Percentiles rank a stretch among this genome's conserved stretches.
Evolutionary conservation across 768 basidiomycete species (phyloP).

Genomic region (Pleurotus pulmonarius): DNA sequence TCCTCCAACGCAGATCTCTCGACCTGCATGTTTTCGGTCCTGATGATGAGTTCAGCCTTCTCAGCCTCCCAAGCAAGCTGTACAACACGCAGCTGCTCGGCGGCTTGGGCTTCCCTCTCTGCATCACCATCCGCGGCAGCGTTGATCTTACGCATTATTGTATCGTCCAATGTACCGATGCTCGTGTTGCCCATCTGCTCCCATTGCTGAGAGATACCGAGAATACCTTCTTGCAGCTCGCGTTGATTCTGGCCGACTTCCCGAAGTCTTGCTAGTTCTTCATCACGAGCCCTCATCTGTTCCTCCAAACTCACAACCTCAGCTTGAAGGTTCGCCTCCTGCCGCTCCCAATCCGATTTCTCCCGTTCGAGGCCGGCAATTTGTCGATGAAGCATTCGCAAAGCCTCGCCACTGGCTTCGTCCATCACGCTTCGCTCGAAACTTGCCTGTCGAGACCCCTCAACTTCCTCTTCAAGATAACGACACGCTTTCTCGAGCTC

Average conservation of each 20-base stretch:
- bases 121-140: slow-evolving; percentile 37
- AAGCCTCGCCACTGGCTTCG: slow-evolving; percentile 72
- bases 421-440: slow-evolving; percentile 82
- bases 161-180: slow-evolving; percentile 37
- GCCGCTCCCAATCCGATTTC: slow-evolving; percentile 42
- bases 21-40: slow-evolving; percentile 37
- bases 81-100: slow-evolving; percentile 34
- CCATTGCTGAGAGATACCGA: slow-evolving; percentile 57
- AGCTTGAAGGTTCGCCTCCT: slow-evolving; percentile 36
- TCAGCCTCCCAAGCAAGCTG: slow-evolving; percentile 51
- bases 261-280: slow-evolving; percentile 41
- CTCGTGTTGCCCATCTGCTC: slow-evolving; percentile 51
- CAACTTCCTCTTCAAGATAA: slow-evolving; percentile 81
- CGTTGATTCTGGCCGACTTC: slow-evolving; percentile 52
- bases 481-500: slow-evolving; percentile 69
- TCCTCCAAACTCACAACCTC: slow-evolving; percentile 49
- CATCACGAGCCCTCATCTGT: slow-evolving; percentile 39
- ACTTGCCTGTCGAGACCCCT: slow-evolving; percentile 77
- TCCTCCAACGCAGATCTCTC: slow-evolving; percentile 41
- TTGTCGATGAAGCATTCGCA: slow-evolving; percentile 76
- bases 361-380: slow-evolving; percentile 76
- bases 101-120: slow-evolving; percentile 26
- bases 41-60: slow-evolving; percentile 37
- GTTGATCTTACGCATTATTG: slow-evolving; percentile 35
- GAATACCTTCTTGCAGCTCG: slow-evolving; percentile 49